Conservation (phyloP, 805 yeast species). For the Lachancea quebecensis region DNA sequence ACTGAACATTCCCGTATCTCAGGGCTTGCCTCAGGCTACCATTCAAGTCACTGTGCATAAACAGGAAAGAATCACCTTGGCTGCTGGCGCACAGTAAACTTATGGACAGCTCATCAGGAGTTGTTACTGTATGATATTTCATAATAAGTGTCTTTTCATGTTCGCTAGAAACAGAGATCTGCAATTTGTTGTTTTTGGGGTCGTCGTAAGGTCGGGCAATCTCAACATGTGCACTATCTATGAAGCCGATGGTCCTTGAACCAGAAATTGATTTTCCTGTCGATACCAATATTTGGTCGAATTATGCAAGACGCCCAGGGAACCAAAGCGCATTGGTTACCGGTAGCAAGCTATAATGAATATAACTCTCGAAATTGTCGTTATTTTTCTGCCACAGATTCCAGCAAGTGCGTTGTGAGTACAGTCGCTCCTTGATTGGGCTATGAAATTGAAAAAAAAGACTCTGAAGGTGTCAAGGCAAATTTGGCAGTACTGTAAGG, state of each 20-base stretch:
- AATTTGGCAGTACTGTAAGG: background rate
- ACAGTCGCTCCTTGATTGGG: background rate
- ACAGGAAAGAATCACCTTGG: slow-evolving; percentile 1
- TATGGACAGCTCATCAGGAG: slow-evolving; percentile 1
- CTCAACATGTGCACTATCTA: background rate
- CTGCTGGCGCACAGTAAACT: slow-evolving; percentile 1
- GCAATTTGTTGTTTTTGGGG: background rate
- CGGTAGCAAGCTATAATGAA: background rate
- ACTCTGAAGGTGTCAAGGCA: slow-evolving; percentile 1
- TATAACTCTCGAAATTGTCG: background rate
- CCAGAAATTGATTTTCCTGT: slow-evolving; percentile 1
- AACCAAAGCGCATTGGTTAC: slow-evolving; percentile 1
- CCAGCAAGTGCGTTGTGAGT: background rate
- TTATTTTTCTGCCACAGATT: background rate
- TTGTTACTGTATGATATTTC: slow-evolving; percentile 2
- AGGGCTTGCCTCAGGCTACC: background rate
- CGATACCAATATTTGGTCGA: background rate
- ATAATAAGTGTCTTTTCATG: background rate
- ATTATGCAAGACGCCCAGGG: background rate
- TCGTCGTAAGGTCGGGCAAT: background rate
- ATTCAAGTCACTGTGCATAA: background rate
- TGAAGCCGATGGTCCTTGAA: background rate
- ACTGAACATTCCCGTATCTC: background rate
- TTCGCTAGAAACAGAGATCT: background rate
- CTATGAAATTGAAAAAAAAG: slow-evolving; percentile 1